A percentile compares a stretch with the other conserved stretches of the same genome.
Conservation (phyloP, 2,329 filamentous ascomycete species). For the Phyllosticta paracitricarpa region DNA sequence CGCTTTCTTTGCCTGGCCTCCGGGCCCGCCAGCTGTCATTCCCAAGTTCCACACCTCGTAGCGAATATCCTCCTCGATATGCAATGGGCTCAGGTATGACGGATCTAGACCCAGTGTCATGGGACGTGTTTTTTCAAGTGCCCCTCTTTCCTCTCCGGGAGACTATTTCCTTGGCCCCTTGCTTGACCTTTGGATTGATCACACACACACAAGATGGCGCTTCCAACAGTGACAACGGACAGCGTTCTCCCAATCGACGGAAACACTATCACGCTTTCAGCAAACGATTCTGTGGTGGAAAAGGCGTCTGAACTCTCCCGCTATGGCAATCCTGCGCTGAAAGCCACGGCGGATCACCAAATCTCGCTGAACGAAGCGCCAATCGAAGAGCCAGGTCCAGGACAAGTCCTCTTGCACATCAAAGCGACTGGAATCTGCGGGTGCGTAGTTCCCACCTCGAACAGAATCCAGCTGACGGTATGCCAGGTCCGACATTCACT, state of each 20-base stretch:
- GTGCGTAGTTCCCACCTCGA: conserved; percentile 23
- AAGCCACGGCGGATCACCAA: conserved; percentile 51
- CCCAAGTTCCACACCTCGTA: background rate
- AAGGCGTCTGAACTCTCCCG: background rate
- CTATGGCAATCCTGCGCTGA: conserved; percentile 43
- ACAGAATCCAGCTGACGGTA: background rate
- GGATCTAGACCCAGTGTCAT: background rate
- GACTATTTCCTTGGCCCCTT: background rate
- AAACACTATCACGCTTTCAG: background rate
- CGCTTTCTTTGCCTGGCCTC: background rate
- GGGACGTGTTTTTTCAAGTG: background rate
- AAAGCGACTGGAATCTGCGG: conserved; percentile 57
- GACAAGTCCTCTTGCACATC: conserved; percentile 51
- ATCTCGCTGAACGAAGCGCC: conserved; percentile 49
- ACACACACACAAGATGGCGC: background rate
- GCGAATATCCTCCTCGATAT: background rate
- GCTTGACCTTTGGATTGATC: background rate
- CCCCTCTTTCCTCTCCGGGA: background rate
- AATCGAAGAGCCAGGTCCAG: conserved; percentile 42
- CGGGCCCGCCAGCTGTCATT: background rate
- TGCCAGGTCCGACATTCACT: conserved; percentile 54
- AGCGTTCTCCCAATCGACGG: background rate
- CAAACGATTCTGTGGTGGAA: background rate
- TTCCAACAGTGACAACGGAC: background rate
- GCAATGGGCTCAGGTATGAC: background rate